phyloP scores from a whole-genome alignment of 2,329 filamentous ascomycete genomes.

The Scortechinia acanthostroma region DNA sequence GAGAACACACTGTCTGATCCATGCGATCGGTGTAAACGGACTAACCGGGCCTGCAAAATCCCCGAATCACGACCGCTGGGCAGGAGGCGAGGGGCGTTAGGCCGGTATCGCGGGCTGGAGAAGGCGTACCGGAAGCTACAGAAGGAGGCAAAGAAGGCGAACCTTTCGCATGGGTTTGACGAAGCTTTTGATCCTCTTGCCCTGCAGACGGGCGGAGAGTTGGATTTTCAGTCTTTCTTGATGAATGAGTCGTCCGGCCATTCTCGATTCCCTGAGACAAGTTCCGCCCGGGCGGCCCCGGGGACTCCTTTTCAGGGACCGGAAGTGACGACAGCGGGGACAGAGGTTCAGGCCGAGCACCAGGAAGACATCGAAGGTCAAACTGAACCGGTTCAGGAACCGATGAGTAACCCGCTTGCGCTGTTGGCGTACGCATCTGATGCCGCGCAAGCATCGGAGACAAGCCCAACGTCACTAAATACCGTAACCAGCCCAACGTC shows the following conservation, averaged over 20 bases:
- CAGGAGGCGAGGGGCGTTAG: constrained; percentile 13
- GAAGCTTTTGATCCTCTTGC: not conserved
- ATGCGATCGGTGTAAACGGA: constrained; percentile 15
- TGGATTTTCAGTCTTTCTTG: not conserved
- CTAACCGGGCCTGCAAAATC: constrained; percentile 11
- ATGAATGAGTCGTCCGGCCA: not conserved
- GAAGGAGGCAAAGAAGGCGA: constrained; percentile 11
- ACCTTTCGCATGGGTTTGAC: not conserved
- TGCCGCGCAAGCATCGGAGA: constrained; percentile 9
- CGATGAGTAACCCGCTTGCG: constrained; percentile 16
- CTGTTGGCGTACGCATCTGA: constrained; percentile 15
- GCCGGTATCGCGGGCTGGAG: constrained; percentile 16
- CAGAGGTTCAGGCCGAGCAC: constrained; percentile 1
- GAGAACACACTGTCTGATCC: constrained; percentile 4
- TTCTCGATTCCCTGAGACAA: not conserved
- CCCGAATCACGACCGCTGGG: constrained; percentile 14
- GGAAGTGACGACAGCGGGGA: not conserved
- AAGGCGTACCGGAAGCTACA: constrained; percentile 16
- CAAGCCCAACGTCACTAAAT: constrained; percentile 3
- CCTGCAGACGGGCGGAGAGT: constrained; percentile 3
- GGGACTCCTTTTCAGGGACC: not conserved
- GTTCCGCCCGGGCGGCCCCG: too few species aligned
- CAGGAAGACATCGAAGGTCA: not conserved
- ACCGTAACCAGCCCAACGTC: not conserved
- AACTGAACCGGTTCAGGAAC: constrained; percentile 7